Evolutionary conservation across 1,139 yeast genomes (phyloP).

Genomic region (Lodderomyces orthopsilosis): DNA sequence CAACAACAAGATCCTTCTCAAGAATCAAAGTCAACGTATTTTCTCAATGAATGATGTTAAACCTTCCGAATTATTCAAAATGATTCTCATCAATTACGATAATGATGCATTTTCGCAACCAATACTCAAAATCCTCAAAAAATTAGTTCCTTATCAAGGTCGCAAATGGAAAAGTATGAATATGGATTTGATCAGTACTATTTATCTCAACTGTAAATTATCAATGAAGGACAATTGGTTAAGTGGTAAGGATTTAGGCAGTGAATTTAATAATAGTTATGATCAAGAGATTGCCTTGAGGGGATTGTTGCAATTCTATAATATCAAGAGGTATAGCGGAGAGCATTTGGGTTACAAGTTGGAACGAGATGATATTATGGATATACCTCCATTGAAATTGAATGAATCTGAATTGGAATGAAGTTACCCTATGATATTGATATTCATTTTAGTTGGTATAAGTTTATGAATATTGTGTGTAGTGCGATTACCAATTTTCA

Average conservation of each 20-base stretch:
- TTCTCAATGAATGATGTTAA: constrained; percentile 54
- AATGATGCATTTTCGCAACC: constrained; percentile 67
- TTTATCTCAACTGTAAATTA: constrained; percentile 72
- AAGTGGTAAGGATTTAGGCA: constrained; percentile 76
- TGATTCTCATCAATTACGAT: constrained; percentile 49
- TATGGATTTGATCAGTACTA: constrained; percentile 90
- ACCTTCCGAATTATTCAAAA: constrained; percentile 49
- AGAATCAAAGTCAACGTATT: constrained; percentile 51
- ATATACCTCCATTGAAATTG: constrained; percentile 19
- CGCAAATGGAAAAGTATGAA: constrained; percentile 91
- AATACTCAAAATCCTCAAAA: constrained; percentile 69
- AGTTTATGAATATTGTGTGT: too few species aligned
- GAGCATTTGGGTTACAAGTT: constrained; percentile 52
- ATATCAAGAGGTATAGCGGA: constrained; percentile 53
- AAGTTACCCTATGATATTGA: too few species aligned
- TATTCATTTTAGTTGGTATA: too few species aligned
- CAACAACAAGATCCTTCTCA: constrained; percentile 43
- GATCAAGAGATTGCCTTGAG: constrained; percentile 86
- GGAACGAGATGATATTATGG: constrained; percentile 17
- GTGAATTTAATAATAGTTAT: constrained; percentile 72
- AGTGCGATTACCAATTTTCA: not conserved
- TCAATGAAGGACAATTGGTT: constrained; percentile 85
- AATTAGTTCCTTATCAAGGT: constrained; percentile 86
- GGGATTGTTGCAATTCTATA: constrained; percentile 76
- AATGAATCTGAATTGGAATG: not conserved